Conservation (phyloP, 2,329 filamentous ascomycete species). For the Helminthosporium solani region DNA sequence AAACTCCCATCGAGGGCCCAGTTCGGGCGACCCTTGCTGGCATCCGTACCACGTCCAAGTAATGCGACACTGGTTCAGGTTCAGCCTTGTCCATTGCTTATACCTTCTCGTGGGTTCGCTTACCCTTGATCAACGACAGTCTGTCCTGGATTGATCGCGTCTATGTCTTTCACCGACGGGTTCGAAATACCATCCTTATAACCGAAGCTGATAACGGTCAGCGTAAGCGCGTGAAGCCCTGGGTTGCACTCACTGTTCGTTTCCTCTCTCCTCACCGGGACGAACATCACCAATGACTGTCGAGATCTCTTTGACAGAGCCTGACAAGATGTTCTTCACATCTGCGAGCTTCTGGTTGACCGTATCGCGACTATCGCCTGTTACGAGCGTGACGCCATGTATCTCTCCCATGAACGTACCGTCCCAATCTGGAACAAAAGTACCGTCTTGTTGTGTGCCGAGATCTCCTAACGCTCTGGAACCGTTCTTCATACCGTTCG, state of each 20-base stretch:
- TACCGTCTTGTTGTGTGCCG: not conserved
- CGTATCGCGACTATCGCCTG: conserved; percentile 4
- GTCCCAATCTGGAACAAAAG: conserved; percentile 5
- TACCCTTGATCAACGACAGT: conserved; percentile 3
- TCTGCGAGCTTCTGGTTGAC: not conserved
- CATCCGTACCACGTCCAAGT: conserved; percentile 1
- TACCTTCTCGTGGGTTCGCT: not conserved
- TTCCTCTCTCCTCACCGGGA: conserved; percentile 4
- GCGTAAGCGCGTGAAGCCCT: not conserved
- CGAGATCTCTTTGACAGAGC: conserved; percentile 2
- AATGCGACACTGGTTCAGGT: not conserved
- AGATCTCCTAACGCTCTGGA: conserved; percentile 2
- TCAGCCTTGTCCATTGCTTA: not conserved
- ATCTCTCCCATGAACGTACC: conserved; percentile 5
- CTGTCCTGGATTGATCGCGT: conserved; percentile 2
- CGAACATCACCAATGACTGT: conserved; percentile 7
- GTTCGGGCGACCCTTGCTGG: not conserved
- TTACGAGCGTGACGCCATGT: conserved; percentile 7
- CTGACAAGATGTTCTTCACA: conserved; percentile 1
- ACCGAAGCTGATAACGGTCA: conserved; percentile 4
- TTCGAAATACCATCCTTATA: conserved; percentile 10
- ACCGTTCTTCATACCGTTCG: conserved; percentile 1
- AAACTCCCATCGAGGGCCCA: conserved; percentile 10
- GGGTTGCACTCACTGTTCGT: conserved; percentile 12
- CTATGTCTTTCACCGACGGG: conserved; percentile 2